phyloP scores from a whole-genome alignment of 176 grass and related monocot species.

The Areca catechu region DNA sequence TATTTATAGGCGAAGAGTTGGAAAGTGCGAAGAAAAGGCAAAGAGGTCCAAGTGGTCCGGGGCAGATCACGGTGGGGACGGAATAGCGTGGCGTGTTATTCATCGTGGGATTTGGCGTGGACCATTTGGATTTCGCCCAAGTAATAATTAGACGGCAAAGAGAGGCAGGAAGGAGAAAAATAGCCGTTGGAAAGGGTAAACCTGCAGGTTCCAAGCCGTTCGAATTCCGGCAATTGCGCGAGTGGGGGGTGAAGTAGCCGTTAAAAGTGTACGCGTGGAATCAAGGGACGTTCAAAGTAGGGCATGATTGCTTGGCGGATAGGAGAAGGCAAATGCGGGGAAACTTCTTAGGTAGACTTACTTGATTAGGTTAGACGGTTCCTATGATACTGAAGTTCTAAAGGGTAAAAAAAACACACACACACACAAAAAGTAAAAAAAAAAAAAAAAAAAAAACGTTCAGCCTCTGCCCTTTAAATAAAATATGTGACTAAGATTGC shows the following conservation, averaged over 20 bases:
- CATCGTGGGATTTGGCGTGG: too few species aligned
- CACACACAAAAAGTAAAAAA: too few species aligned
- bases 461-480: too few species aligned
- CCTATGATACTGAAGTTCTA: conserved; percentile 91
- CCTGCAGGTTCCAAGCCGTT: conserved; percentile 31
- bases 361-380: conserved; percentile 86
- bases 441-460: not conserved
- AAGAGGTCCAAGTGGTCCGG: too few species aligned
- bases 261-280: conserved; percentile 31
- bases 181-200: conserved; percentile 40
- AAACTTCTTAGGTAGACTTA: conserved; percentile 3
- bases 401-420: not conserved
- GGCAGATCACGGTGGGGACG: too few species aligned
- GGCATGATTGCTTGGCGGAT: not conserved
- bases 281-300: not conserved
- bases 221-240: conserved; percentile 21
- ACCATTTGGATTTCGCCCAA: too few species aligned
- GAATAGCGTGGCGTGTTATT: too few species aligned
- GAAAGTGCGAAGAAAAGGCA: too few species aligned
- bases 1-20: too few species aligned
- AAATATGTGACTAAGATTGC: too few species aligned
- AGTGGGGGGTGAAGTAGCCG: conserved; percentile 42
- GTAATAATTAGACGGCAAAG: too few species aligned
- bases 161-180: not conserved
- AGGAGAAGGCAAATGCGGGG: too few species aligned